Conservation (phyloP, 495 filamentous ascomycete species). For the Alectoria sarmentosa region DNA sequence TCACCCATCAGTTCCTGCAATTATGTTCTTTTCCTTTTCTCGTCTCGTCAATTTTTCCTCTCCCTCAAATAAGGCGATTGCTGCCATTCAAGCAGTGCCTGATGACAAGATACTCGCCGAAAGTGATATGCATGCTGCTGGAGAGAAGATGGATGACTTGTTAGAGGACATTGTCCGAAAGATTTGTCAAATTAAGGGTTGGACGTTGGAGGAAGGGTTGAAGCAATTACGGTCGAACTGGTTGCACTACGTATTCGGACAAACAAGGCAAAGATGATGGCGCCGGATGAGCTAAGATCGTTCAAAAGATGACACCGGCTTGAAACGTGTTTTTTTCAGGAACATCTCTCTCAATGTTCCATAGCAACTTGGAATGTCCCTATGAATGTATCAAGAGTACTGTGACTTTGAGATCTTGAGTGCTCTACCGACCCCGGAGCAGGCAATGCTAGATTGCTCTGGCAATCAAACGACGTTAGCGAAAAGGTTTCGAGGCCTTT, state of each 20-base stretch:
- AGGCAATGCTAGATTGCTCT: not conserved
- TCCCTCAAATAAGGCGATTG: conserved; percentile 43
- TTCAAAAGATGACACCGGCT: not conserved
- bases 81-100: conserved; percentile 68
- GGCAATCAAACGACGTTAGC: not conserved
- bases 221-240: conserved; percentile 68
- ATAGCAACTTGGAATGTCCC: not conserved
- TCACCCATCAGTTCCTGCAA: conserved; percentile 62
- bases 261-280: not conserved
- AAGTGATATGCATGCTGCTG: conserved; percentile 85
- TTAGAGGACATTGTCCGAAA: conserved; percentile 66
- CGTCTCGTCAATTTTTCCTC: conserved; percentile 70
- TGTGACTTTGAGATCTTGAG: not conserved
- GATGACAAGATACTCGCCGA: conserved; percentile 76
- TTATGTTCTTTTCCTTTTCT: conserved; percentile 87
- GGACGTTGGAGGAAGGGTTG: conserved; percentile 67
- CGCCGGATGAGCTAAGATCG: not conserved
- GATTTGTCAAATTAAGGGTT: conserved; percentile 71
- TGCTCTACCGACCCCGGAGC: not conserved
- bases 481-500: not conserved
- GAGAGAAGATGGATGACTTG: conserved; percentile 68
- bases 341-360: not conserved
- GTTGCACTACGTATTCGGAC: conserved; percentile 69
- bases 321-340: not conserved
- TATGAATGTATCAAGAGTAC: not conserved